Evolutionary conservation across 257 asterid species (phyloP), one percentile per base, ranked within the genome.

Genomic region (Salvia splendens): DNA sequence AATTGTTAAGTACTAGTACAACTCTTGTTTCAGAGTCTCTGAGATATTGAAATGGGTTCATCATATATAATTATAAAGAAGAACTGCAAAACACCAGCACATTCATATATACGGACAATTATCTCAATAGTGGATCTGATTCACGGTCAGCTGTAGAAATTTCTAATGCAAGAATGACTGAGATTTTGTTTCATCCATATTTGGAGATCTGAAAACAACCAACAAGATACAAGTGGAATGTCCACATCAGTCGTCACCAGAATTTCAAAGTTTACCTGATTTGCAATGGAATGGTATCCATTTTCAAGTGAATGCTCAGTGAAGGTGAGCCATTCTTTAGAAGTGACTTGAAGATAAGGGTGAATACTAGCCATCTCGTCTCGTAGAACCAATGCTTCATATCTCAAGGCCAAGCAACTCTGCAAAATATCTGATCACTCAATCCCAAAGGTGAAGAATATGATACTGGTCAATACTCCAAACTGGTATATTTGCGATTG

Each of bases 351-450:
- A 50, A 89, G 89, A 76, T 73, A 75, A 15, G 74, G 73, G 76
- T 89, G 77, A 71, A 64, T 8, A 12, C 73, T 46, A 32, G 91
- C 68, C 79, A 72, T 81, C 51, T 83, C 77, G 32, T 92, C 92
- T 78, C 96, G 83, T 96, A 92, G 71, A 66, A 84, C 70, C 75
- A 92, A 71, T 57, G 97, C 98, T 72, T 92, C 98, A 50, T 92
- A 92, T 78, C 96, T 80, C 93, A 92, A 76, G 42, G 96, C 88
- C 85, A 92, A 79, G 82, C 89, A 92, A 82, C 91, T 87, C 98
- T 89, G 80, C 15, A 32, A 48, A 67, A 70, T 49, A 38, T 48
- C 60, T 56, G 72, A 71, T 65, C 42, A 60, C 64, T 69, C 42
- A 72, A 36, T 12, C 48, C 40, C 30, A 36, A 72, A 6, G 33